Conservation (phyloP, 2,329 filamentous ascomycete species). For the Beauveria caledonica region DNA sequence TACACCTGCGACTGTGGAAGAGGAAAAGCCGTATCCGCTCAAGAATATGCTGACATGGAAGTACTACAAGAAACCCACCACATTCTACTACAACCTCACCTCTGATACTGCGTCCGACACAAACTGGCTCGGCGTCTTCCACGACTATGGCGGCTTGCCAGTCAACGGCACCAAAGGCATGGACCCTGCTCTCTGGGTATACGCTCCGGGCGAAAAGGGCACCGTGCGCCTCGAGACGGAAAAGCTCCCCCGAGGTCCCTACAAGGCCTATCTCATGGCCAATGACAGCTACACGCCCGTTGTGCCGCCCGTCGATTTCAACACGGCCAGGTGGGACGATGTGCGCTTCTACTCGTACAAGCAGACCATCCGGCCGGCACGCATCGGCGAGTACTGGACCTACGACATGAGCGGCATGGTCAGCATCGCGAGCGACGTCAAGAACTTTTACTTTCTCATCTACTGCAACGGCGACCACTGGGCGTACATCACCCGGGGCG, state of each 20-base stretch:
- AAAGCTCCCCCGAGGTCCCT: constrained; percentile 23
- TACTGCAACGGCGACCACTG: constrained; percentile 20
- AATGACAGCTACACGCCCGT: constrained; percentile 29
- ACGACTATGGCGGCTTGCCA: constrained; percentile 26
- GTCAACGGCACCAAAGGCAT: constrained; percentile 22
- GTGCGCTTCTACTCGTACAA: constrained; percentile 20
- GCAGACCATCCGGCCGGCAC: constrained; percentile 26
- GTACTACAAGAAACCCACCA: constrained; percentile 14
- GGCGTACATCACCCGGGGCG: constrained; percentile 23
- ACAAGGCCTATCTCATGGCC: constrained; percentile 30
- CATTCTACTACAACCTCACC: constrained; percentile 27
- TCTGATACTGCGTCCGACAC: constrained; percentile 15
- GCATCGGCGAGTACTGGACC: constrained; percentile 25
- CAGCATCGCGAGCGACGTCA: constrained; percentile 17
- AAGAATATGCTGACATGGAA: neutral
- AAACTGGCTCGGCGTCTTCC: constrained; percentile 33
- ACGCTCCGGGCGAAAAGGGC: constrained; percentile 22
- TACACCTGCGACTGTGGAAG: neutral
- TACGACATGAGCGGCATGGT: constrained; percentile 25
- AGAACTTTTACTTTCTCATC: constrained; percentile 21
- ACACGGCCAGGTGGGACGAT: constrained; percentile 11
- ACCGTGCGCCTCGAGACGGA: constrained; percentile 19
- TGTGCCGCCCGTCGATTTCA: constrained; percentile 24
- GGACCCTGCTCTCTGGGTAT: constrained; percentile 26
- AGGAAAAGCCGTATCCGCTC: neutral